These are phyloP conservation scores for Pythium volutum DNA, from an alignment of 352 stramenopile genomes.

Conservation along the genomic window DNA sequence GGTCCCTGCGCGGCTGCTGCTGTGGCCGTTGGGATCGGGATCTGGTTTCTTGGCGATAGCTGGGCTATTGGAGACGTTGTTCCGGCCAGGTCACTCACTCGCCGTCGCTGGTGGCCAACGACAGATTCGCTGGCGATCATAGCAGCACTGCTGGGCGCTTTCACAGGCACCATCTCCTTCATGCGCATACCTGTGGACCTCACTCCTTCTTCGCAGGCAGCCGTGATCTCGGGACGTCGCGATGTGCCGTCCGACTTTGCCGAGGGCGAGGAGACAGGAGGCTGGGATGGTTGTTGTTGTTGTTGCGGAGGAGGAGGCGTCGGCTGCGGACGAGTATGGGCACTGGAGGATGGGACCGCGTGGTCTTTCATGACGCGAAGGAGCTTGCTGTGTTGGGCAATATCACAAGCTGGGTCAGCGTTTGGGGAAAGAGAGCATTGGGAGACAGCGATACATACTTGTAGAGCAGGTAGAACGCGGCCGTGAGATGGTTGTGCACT, in stretches of 20 bases:
- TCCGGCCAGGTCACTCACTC: slow-evolving; percentile 1
- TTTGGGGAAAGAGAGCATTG: neutral
- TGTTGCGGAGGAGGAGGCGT: neutral
- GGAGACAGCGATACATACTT: slow-evolving; percentile 20
- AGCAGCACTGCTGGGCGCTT: slow-evolving; percentile 12
- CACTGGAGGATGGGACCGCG: neutral
- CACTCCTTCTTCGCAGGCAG: neutral
- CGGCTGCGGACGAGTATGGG: neutral
- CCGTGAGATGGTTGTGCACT: slow-evolving; percentile 64
- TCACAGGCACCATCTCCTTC: slow-evolving; percentile 17
- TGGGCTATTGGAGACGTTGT: neutral
- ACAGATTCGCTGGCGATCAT: neutral
- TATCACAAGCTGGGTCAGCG: no score
- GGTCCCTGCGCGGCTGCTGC: neutral
- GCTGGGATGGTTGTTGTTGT: neutral
- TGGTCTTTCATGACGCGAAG: slow-evolving; percentile 39
- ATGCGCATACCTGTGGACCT: slow-evolving; percentile 9
- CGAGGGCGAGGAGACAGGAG: neutral
- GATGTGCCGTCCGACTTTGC: slow-evolving; percentile 19
- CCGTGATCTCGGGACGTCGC: slow-evolving; percentile 10
- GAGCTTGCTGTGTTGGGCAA: slow-evolving; percentile 28
- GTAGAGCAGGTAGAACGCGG: slow-evolving; percentile 77
- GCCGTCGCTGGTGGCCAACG: neutral
- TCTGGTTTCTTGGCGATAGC: slow-evolving; percentile 2
- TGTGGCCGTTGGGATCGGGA: neutral